Evolutionary conservation across 2,329 filamentous ascomycete genomes (phyloP).

Genomic region (Furcasterigmium furcatum): DNA sequence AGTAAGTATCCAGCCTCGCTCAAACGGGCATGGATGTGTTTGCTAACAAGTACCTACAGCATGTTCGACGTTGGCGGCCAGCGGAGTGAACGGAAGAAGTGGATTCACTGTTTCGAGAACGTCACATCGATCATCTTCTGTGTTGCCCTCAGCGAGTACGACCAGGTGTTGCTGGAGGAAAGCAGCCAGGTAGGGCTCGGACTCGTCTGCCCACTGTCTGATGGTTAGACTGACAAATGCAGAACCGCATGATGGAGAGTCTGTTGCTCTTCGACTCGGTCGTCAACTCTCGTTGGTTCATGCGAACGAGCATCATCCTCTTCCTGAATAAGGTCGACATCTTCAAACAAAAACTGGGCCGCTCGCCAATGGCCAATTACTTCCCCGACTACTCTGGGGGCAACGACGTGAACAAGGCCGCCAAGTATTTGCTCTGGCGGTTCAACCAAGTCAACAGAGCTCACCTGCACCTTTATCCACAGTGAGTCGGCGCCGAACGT

Average conservation of each 20-base stretch:
- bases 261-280: constrained; percentile 95
- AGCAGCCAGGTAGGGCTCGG: constrained; percentile 76
- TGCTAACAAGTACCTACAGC: too few relatives aligned
- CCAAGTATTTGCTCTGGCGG: constrained; percentile 95
- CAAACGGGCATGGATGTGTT: background rate
- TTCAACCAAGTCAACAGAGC: constrained; percentile 98
- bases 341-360: constrained; percentile 89
- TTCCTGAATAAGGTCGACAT: constrained; percentile 99
- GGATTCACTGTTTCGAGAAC: constrained; percentile 99
- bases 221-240: too few relatives aligned
- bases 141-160: constrained; percentile 95
- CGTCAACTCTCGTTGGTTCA: constrained; percentile 98
- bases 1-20: constrained; percentile 64
- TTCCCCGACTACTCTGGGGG: constrained; percentile 98
- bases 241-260: constrained; percentile 99
- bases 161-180: constrained; percentile 94
- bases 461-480: constrained; percentile 93
- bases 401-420: constrained; percentile 95
- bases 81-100: constrained; percentile 97
- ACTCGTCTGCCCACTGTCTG: too few relatives aligned
- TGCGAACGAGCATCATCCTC: constrained; percentile 96
- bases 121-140: constrained; percentile 99
- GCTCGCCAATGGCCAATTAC: constrained; percentile 89
- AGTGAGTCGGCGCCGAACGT: constrained; percentile 58
- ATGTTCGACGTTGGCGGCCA: constrained; percentile 99